phyloP scores from a whole-genome alignment of 106 monocot species.

The Xerophyta viscosa region DNA sequence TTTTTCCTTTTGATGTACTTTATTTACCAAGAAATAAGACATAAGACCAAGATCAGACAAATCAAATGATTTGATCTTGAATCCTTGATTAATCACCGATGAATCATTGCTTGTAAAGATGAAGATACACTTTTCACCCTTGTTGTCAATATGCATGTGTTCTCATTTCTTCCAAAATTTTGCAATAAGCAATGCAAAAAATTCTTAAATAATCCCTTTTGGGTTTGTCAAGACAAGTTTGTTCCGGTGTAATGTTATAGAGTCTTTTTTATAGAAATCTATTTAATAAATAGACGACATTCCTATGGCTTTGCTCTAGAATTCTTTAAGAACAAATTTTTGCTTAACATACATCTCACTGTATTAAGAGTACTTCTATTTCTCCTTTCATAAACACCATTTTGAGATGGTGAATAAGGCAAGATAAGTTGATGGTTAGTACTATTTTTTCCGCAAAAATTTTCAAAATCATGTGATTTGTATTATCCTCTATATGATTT shows the following conservation, averaged over 20 bases:
- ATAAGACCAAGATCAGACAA: too few relatives aligned
- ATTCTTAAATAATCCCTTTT: slow-evolving; percentile 1
- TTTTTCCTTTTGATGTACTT: too few relatives aligned
- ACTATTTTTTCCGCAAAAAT: slow-evolving; percentile 7
- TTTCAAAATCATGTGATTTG: slow-evolving; percentile 6
- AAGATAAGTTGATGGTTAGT: slow-evolving; percentile 6
- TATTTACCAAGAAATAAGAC: too few relatives aligned
- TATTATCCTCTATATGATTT: slow-evolving; percentile 1
- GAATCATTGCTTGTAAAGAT: too few relatives aligned
- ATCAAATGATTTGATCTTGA: too few relatives aligned
- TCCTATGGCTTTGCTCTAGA: background rate
- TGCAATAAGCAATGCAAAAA: slow-evolving; percentile 7
- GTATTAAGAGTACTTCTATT: background rate
- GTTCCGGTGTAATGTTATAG: slow-evolving; percentile 1
- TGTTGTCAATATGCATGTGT: slow-evolving; percentile 1
- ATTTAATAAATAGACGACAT: slow-evolving; percentile 5
- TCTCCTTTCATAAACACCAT: background rate
- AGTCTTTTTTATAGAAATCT: background rate
- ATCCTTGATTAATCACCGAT: too few relatives aligned
- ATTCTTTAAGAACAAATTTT: background rate
- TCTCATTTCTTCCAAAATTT: background rate
- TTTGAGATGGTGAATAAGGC: slow-evolving; percentile 6
- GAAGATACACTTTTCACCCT: slow-evolving; percentile 5
- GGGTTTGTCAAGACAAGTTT: slow-evolving; percentile 3
- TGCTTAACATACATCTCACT: background rate